Conservation (phyloP, 306 rosid genomes). For the Ormosia semicastrata region DNA sequence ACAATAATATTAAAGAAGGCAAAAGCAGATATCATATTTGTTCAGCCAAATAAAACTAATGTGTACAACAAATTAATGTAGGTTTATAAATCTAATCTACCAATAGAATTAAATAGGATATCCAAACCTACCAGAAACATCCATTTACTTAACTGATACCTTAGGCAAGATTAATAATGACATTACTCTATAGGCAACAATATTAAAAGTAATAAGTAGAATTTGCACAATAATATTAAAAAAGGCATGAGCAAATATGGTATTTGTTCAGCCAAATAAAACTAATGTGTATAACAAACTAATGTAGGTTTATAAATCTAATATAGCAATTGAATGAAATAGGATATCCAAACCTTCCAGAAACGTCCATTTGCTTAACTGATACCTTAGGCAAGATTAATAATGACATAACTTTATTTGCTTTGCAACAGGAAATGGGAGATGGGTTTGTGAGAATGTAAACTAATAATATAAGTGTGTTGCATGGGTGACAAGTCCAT, state of each 20-base stretch:
- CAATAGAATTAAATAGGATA: background rate
- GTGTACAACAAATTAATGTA: background rate
- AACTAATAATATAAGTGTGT: too few species aligned
- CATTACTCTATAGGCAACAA: background rate
- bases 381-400: background rate
- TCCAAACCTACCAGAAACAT: conserved; percentile 6
- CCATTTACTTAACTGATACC: background rate
- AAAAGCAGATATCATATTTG: too few species aligned
- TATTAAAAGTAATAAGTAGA: too few species aligned
- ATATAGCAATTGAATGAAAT: background rate
- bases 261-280: too few species aligned
- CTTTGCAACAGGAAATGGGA: too few species aligned
- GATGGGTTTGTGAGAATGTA: too few species aligned
- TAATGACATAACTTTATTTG: background rate
- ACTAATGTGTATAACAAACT: background rate
- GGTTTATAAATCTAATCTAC: background rate
- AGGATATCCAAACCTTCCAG: background rate
- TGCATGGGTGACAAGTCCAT: too few species aligned
- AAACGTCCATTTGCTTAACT: background rate
- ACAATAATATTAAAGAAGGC: too few species aligned
- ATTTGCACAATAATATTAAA: too few species aligned
- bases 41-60: too few species aligned
- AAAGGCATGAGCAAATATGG: too few species aligned
- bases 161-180: background rate
- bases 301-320: background rate